phyloP scores from a whole-genome alignment of 169 alveolate species.

The Plasmodium reichenowi region DNA sequence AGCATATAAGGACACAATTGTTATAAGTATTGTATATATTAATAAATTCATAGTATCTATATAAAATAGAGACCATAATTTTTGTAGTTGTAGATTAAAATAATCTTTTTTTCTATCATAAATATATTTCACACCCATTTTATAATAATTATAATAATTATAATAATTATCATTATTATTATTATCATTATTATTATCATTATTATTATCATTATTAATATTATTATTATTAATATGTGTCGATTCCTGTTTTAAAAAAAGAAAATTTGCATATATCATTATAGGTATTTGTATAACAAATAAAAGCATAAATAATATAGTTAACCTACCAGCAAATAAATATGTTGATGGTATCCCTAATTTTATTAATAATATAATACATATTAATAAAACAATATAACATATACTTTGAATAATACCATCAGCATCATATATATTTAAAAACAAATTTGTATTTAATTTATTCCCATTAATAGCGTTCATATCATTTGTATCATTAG shows the following conservation, averaged over 20 bases:
- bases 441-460: constrained; percentile 34
- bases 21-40: constrained; percentile 26
- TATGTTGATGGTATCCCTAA: constrained; percentile 64
- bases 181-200: not conserved
- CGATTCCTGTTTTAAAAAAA: constrained; percentile 16
- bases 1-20: constrained; percentile 41
- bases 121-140: too few species aligned
- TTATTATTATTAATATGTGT: not conserved
- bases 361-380: constrained; percentile 30
- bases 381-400: constrained; percentile 17
- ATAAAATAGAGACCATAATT: constrained; percentile 19
- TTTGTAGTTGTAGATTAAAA: constrained; percentile 43
- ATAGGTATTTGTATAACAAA: constrained; percentile 55
- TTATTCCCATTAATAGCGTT: constrained; percentile 29
- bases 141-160: too few species aligned
- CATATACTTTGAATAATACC: constrained; percentile 63
- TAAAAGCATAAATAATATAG: constrained; percentile 59
- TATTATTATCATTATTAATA: not conserved
- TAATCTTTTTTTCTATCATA: constrained; percentile 45
- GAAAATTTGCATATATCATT: constrained; percentile 39
- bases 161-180: too few species aligned
- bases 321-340: constrained; percentile 69
- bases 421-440: constrained; percentile 41
- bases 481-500: constrained; percentile 8
- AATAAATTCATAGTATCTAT: constrained; percentile 41